Evolutionary conservation across 2,329 filamentous ascomycete species (phyloP).

Genomic region (Paracoccidioides lutzii): DNA sequence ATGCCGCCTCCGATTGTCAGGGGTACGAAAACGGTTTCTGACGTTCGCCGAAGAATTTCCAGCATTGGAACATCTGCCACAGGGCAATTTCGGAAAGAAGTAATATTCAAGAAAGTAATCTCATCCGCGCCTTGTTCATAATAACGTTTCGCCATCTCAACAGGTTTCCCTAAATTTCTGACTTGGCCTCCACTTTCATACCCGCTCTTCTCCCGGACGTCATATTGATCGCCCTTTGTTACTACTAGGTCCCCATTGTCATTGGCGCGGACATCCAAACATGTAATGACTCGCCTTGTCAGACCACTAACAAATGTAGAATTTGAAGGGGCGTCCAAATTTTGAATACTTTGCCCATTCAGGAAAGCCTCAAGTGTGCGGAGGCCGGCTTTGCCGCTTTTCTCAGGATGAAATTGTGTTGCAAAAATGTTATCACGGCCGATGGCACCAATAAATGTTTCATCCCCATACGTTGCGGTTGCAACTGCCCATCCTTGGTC

Average conservation of each 20-base stretch:
- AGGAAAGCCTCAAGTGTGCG: slow-evolving; percentile 76
- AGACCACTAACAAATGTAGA: slow-evolving; percentile 46
- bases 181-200: slow-evolving; percentile 49
- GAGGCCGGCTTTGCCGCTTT: slow-evolving; percentile 81
- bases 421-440: slow-evolving; percentile 75
- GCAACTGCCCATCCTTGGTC: slow-evolving; percentile 82
- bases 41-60: slow-evolving; percentile 74
- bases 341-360: slow-evolving; percentile 50
- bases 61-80: slow-evolving; percentile 90
- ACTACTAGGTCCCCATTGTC: slow-evolving; percentile 91
- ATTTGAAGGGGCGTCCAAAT: slow-evolving; percentile 30
- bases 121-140: slow-evolving; percentile 96
- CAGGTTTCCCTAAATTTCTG: slow-evolving; percentile 89
- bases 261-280: slow-evolving; percentile 88
- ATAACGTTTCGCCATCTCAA: slow-evolving; percentile 85
- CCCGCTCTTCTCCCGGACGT: slow-evolving; percentile 76
- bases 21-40: slow-evolving; percentile 87
- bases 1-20: slow-evolving; percentile 94
- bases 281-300: slow-evolving; percentile 88
- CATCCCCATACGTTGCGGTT: slow-evolving; percentile 71
- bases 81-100: slow-evolving; percentile 90
- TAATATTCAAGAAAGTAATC: slow-evolving; percentile 96
- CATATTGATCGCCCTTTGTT: slow-evolving; percentile 97
- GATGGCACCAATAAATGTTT: slow-evolving; percentile 85
- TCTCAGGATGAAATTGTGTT: slow-evolving; percentile 96